Evolutionary conservation across 352 stramenopile species (phyloP), one percentile per base, ranked within the genome.

Genomic region (Pythium aristosporum): DNA sequence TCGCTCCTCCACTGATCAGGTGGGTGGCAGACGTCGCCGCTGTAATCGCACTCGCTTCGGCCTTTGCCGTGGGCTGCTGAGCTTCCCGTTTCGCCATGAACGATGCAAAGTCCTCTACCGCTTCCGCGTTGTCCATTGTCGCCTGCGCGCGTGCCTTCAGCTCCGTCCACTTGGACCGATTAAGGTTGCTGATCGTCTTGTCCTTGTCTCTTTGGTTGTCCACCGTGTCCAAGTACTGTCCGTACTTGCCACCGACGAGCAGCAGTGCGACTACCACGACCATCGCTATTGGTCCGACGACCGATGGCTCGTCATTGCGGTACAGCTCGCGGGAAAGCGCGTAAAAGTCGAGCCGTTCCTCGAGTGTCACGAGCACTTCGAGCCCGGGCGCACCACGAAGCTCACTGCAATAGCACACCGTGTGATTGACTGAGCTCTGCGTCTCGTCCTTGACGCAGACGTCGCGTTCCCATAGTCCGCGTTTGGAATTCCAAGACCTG

Each of bases 261-360:
- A 89, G 82, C 0, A 78, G 9, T 4, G 44, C 71, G 3, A 89
- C 32, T 0, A 93, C 36, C 2, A 84, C 47, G 12, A 67, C 72
- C 7, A 86, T 50, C 0, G 77, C 68, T 9, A 86, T 42, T 15
- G 63, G 65, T 1, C 76, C 71, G 2, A 88, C 61, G 32, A 88
- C 69, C 9, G 84, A 91, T 16, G 77, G 59, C 3, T 69, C 57
- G 12, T 93, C 84, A 50, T 91, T 62, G 3, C 84, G 84, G 18
- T 89, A 90, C 51, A 91, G 52, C 28, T 89, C 72, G 8, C 61
- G 69, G 13, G 74, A 65, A 10, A 85, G 47, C 13, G 76, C 77
- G 50, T 85, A 82, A 48, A 88, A 93, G 47, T 87, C 75, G 20
- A 91, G 72, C 4, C 71, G 73, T 51, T 93, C 84, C 21, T 88